Base-by-base conservation (phyloP, 2,329 filamentous ascomycete species). In the Epichloe sp. region DNA sequence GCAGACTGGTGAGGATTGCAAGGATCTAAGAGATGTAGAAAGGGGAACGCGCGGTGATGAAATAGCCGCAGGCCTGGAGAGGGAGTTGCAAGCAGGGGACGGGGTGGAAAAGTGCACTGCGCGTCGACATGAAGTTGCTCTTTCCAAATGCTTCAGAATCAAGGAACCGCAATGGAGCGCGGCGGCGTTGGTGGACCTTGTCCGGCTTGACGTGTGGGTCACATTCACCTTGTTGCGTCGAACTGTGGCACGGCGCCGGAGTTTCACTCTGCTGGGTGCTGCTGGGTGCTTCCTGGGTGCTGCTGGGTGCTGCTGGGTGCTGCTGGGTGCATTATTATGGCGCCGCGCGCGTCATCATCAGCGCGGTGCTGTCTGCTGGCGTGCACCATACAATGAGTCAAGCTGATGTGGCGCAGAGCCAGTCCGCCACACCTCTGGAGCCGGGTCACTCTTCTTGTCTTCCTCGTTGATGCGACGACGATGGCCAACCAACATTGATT, bases 51-150 rank as follows among this genome's bases (percentile, higher is more conserved):
- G 44, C 15, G 35, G 17, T 38, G 21, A 41, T 51, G 11, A 31
- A 44, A 35, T 41, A 45, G 48, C 41, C 53, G 35, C 44, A 14
- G 44, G 49, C 45, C 44, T 45, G 50, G 17, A 34, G 42, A 43
- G 38, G 35, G 23, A 34, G 15, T 35, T 34, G 44, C 49, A 52
- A 44, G 15, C 44, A 21, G 47, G 50, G 50, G 50, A 48, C 34
- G 21, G 21, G 17, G 47, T 48, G 21, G 47, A 37, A 21, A 41
- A 19, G 19, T 52, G 47, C 52, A 43, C 44, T 50, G 53, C 51
- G 51, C 53, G 53, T 54, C 36, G 47, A 43, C 43, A 50, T 50
- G 47, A 48, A 44, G 47, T 50, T 44, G 31, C 49, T 51, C 44
- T 45, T 49, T 19, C 48, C 19, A 21, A 50, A 45, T 8, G 35